These are phyloP conservation scores for Tetrahymena borealis DNA, from an alignment of 73 alveolate species.

Conservation along the genomic window DNA sequence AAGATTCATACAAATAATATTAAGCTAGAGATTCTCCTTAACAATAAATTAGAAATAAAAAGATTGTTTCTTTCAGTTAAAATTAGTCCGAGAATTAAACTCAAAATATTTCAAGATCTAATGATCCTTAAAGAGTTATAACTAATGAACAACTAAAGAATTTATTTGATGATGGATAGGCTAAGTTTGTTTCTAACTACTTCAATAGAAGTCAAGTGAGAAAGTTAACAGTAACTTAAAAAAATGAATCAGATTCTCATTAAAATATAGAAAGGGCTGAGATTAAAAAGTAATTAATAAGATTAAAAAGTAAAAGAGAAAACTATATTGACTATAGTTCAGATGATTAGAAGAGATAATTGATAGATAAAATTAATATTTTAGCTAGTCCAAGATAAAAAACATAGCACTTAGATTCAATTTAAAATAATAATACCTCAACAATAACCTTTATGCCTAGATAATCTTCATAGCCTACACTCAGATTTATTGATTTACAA, in stretches of 20 bases:
- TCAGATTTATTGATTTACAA: no score
- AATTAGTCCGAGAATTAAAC: no score
- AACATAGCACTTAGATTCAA: no score
- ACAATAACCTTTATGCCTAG: not conserved
- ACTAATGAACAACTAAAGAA: not conserved
- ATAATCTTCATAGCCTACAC: not conserved
- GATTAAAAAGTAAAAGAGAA: not conserved
- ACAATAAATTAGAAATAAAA: no score
- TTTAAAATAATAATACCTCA: no score
- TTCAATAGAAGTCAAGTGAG: not conserved
- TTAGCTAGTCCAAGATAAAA: not conserved
- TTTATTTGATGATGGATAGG: not conserved
- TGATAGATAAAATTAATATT: not conserved
- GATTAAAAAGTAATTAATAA: not conserved
- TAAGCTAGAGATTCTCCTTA: no score
- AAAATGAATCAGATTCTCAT: no score
- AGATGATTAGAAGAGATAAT: not conserved
- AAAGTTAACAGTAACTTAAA: not conserved
- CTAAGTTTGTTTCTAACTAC: not conserved
- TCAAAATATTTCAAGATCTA: not conserved
- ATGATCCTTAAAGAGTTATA: not conserved
- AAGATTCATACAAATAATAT: no score
- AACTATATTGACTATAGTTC: not conserved
- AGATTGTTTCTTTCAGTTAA: no score
- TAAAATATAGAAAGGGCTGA: not conserved